Evolutionary conservation across 2,329 filamentous ascomycete genomes (phyloP), one percentile per base, ranked within the genome.

Genomic region (Fusarium pseudonygamai): DNA sequence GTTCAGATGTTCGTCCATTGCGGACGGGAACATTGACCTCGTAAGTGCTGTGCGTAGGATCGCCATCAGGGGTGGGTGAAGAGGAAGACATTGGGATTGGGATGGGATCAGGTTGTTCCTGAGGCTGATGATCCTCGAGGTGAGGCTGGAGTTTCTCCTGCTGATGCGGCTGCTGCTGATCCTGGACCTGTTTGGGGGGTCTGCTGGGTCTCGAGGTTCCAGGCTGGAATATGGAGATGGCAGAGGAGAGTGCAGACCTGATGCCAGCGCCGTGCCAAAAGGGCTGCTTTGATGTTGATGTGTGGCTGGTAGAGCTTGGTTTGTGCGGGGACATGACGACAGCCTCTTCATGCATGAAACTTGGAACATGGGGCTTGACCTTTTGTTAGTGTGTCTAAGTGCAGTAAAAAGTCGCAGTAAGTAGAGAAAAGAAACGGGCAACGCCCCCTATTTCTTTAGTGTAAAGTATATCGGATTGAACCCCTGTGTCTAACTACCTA

Each of bases 251-350:
- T 64, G 60, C 46, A 57, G 69, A 66, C 60, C 66, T 58, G 61
- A 61, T 62, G 65, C 56, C 58, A 66, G 50, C 50, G 50, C 56
- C 50, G 53, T 64, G 68, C 64, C 64, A 68, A 60, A 62, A 56
- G 58, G 55, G 64, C 55, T 64, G 60, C 64, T 71, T 61, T 42
- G 60, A 37, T 45, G 63, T 65, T 64, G 50, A 63, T 60, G 72
- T 75, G 72, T 66, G 74, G 73, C 66, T 75, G 56, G 56, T 28
- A 64, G 50, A 50, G 60, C 65, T 58, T 55, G 45, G 53, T 49
- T 72, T 67, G 61, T 76, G 75, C 71, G 75, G 75, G 75, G 75
- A 69, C 64, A 77, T 77, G 75, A 77, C 75, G 75, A 72, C 65
- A 76, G 42, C 24, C 45, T 63, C 52, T 64, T n/a, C 24, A 55